Conservation (phyloP, 371 early-diverging fungal species). For the Rhizomucor miehei region DNA sequence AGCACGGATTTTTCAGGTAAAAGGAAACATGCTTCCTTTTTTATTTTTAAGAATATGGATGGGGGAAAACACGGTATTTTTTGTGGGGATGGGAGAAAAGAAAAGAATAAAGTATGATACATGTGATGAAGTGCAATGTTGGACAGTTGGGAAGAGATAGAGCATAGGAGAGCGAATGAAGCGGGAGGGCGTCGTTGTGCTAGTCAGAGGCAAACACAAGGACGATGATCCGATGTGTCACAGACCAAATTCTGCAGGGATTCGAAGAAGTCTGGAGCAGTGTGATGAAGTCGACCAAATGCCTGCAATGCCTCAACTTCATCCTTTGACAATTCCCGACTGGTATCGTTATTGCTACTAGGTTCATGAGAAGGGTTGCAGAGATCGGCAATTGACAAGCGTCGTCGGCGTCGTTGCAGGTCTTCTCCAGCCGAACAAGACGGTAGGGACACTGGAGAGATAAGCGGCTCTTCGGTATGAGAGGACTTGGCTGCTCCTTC, state of each 20-base stretch:
- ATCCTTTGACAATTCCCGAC: constrained; percentile 28
- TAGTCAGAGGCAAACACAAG: constrained; percentile 13
- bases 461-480: no score
- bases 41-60: no score
- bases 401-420: constrained; percentile 11
- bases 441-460: no score
- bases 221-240: constrained; percentile 1
- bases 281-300: constrained; percentile 28
- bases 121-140: no score
- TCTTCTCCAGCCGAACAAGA: constrained; percentile 7
- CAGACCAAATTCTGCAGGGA: constrained; percentile 29
- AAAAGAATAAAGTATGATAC: no score
- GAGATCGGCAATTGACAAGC: constrained; percentile 36
- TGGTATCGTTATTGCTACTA: not conserved
- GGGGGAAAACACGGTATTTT: no score
- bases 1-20: no score
- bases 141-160: no score
- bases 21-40: no score
- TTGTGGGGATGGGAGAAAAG: no score
- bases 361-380: constrained; percentile 18
- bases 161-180: not conserved
- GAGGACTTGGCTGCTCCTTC: no score
- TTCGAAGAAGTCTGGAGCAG: constrained; percentile 30
- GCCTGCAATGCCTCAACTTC: constrained; percentile 47
- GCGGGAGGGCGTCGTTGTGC: not conserved